Conservation (phyloP, 495 filamentous ascomycete species). For the Hypoxylon lenormandii region DNA sequence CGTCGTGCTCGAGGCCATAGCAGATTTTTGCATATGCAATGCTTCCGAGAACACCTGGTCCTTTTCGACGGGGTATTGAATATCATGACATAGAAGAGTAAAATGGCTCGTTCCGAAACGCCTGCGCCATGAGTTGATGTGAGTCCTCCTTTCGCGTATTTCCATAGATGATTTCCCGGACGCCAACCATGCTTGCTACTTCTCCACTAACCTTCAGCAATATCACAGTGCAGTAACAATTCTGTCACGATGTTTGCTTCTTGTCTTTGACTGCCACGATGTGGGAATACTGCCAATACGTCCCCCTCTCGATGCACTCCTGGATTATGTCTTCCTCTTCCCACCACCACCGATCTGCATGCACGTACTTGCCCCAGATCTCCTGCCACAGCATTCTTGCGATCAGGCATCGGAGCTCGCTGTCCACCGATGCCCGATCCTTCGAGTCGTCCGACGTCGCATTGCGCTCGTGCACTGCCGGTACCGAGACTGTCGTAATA, state of each 20-base stretch:
- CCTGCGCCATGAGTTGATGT: constrained; percentile 26
- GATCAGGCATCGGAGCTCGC: constrained; percentile 54
- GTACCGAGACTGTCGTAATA: constrained; percentile 53
- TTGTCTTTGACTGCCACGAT: constrained; percentile 59
- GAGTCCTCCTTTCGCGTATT: neutral
- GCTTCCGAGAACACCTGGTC: constrained; percentile 15
- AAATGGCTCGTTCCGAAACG: constrained; percentile 31
- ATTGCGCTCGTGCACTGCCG: constrained; percentile 43
- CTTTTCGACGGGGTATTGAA: constrained; percentile 32
- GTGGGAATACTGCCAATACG: constrained; percentile 61
- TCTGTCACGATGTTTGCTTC: constrained; percentile 11
- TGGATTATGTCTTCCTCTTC: constrained; percentile 60
- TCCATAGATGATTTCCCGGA: neutral
- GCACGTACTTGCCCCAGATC: constrained; percentile 61
- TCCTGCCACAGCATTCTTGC: constrained; percentile 60
- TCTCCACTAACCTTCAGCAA: neutral
- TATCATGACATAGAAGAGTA: constrained; percentile 12
- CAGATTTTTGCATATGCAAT: constrained; percentile 32
- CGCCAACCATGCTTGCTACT: neutral
- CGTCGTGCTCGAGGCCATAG: constrained; percentile 19
- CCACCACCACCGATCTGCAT: constrained; percentile 64
- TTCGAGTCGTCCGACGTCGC: constrained; percentile 22
- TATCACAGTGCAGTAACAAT: neutral
- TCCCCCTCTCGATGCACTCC: constrained; percentile 61
- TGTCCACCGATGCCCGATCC: constrained; percentile 32